Conservation (phyloP, 495 filamentous ascomycete species). For the Cercophora samala region DNA sequence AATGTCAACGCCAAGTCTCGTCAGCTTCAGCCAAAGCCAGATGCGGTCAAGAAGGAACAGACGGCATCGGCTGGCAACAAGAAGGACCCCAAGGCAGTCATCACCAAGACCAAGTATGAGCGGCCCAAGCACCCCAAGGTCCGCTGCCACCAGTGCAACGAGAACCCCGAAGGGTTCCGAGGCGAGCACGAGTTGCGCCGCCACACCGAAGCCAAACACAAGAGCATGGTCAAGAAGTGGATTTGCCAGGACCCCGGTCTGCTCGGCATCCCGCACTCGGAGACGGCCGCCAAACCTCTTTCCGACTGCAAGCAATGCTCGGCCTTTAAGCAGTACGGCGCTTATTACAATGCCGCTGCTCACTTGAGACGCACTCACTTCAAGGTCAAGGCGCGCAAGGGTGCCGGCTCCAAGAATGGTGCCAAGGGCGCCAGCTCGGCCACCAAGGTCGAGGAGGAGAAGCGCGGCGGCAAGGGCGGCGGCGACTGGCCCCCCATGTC, state of each 20-base stretch:
- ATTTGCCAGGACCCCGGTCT: conserved; percentile 55
- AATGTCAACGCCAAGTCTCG: conserved; percentile 35
- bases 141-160: conserved; percentile 67
- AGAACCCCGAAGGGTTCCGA: conserved; percentile 81
- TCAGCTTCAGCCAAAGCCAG: conserved; percentile 41
- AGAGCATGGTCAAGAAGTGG: conserved; percentile 70
- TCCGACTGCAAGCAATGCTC: conserved; percentile 85
- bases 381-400: conserved; percentile 46
- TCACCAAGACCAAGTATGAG: conserved; percentile 66
- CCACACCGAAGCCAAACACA: conserved; percentile 79
- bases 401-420: conserved; percentile 36
- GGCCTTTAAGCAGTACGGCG: conserved; percentile 74
- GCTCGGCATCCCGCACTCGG: conserved; percentile 35
- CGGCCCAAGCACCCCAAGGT: conserved; percentile 76
- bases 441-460: conserved; percentile 44
- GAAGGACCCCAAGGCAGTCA: conserved; percentile 50
- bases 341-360: conserved; percentile 94
- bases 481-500: conserved; percentile 81
- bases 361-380: conserved; percentile 91
- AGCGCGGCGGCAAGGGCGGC: conserved; percentile 77
- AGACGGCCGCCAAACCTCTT: conserved; percentile 60
- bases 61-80: conserved; percentile 18
- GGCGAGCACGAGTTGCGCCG: conserved; percentile 91
- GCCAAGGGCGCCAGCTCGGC: conserved; percentile 37
- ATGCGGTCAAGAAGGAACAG: conserved; percentile 22